A percentile compares a stretch with the other conserved stretches of the same genome.
Conservation (phyloP, 2,329 filamentous ascomycete species). For the Diaporthe capsici region DNA sequence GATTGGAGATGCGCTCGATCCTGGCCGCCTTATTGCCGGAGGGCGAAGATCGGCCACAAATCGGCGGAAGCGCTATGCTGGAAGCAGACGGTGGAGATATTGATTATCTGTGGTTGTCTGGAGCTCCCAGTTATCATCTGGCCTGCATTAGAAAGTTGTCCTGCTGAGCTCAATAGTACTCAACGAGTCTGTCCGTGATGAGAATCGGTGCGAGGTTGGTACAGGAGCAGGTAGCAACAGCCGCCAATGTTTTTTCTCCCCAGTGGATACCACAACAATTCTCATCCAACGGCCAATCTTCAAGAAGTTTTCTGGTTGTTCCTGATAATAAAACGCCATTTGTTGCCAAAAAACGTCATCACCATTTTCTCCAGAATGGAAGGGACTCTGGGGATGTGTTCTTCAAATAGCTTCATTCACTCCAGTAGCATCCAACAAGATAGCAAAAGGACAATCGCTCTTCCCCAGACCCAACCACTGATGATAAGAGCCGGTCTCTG, state of each 20-base stretch:
- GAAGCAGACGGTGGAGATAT: background rate
- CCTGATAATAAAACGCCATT: constrained; percentile 6
- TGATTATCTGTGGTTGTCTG: constrained; percentile 1
- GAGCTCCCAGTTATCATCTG: background rate
- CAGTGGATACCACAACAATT: background rate
- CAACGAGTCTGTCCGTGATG: background rate
- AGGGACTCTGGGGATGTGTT: background rate
- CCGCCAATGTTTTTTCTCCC: background rate
- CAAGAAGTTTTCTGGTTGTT: background rate
- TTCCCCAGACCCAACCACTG: background rate
- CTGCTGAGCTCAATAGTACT: constrained; percentile 5
- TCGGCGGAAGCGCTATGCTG: constrained; percentile 28
- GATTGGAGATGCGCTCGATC: constrained; percentile 28
- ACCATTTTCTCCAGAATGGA: background rate
- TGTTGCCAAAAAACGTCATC: constrained; percentile 7
- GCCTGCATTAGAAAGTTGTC: background rate
- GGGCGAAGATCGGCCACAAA: constrained; percentile 31
- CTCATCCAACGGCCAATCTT: background rate
- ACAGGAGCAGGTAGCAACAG: background rate
- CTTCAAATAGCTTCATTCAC: constrained; percentile 15
- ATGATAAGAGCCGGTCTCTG: background rate
- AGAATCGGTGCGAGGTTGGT: background rate
- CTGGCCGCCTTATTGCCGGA: constrained; percentile 40
- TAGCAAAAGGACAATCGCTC: background rate
- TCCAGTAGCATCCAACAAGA: background rate